Conservation (phyloP, 2,329 filamentous ascomycete genomes). For the Hypoxylon sp. region DNA sequence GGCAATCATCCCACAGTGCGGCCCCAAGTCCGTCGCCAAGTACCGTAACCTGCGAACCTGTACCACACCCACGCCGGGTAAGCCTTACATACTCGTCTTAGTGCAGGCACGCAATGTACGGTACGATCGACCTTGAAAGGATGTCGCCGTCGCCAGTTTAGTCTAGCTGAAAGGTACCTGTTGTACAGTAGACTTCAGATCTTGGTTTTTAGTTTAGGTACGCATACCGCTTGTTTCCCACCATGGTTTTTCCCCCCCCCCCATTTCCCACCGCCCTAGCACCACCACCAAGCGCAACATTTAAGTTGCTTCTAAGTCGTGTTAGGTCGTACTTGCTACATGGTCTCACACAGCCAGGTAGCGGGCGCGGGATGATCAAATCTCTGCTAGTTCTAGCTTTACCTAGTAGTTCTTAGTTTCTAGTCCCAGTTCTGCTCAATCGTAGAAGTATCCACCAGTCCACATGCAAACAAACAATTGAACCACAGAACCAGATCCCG, state of each 20-base stretch:
- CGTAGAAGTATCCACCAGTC: conserved; percentile 32
- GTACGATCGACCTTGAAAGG: conserved; percentile 9
- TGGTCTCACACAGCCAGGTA: background rate
- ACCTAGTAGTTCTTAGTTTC: background rate
- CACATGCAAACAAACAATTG: conserved; percentile 41
- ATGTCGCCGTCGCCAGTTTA: background rate
- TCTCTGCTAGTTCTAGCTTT: conserved; percentile 14
- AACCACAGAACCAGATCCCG: conserved; percentile 36
- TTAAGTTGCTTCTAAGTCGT: too few relatives aligned
- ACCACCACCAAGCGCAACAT: background rate
- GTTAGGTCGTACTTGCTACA: background rate
- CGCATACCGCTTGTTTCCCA: conserved; percentile 37
- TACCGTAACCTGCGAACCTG: conserved; percentile 3
- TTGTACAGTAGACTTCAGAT: conserved; percentile 7
- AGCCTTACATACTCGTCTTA: conserved; percentile 7
- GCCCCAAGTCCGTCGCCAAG: conserved; percentile 9
- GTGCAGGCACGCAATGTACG: conserved; percentile 10
- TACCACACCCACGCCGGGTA: conserved; percentile 2
- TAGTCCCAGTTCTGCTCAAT: background rate
- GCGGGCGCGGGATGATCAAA: conserved; percentile 33
- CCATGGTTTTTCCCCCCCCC: conserved; percentile 8
- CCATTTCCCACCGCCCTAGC: conserved; percentile 24
- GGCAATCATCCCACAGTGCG: conserved; percentile 33
- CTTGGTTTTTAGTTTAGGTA: conserved; percentile 20
- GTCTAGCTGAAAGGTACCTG: background rate